These are phyloP conservation scores for Lentinula sp. DNA, from an alignment of 768 basidiomycete species.

Conservation along the genomic window DNA sequence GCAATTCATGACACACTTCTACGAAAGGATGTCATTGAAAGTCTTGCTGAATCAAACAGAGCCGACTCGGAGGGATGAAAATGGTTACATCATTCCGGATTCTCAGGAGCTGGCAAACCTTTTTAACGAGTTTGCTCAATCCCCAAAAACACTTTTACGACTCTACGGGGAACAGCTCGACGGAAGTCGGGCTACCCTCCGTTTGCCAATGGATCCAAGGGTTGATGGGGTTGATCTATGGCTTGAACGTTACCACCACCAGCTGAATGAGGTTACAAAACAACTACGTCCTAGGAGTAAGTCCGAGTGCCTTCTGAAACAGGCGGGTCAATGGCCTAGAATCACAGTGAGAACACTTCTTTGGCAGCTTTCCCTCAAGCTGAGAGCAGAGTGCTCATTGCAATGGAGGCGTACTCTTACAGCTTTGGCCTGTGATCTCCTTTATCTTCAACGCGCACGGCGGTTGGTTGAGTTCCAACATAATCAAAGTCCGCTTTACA, in stretches of 20 bases:
- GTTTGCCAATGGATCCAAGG: too few species aligned
- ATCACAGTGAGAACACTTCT: constrained; percentile 24
- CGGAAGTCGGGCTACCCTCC: constrained; percentile 7
- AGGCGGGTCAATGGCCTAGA: constrained; percentile 31
- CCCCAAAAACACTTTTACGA: constrained; percentile 8
- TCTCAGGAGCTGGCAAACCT: background rate
- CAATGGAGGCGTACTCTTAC: constrained; percentile 25
- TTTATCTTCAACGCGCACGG: constrained; percentile 30
- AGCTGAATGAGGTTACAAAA: background rate
- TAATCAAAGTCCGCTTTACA: background rate
- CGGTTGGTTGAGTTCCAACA: constrained; percentile 21
- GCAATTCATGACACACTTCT: background rate
- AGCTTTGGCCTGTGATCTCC: constrained; percentile 18
- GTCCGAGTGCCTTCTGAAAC: constrained; percentile 13
- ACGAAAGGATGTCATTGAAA: background rate
- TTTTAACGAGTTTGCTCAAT: background rate
- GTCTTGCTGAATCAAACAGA: background rate
- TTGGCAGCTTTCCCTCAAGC: constrained; percentile 20
- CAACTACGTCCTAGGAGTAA: constrained; percentile 5
- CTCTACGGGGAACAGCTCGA: constrained; percentile 10
- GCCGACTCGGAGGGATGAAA: background rate
- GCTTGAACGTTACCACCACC: background rate
- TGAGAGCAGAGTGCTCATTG: constrained; percentile 8
- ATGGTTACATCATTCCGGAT: background rate
- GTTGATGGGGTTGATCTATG: too few species aligned